These are phyloP conservation scores for Penicillium bialowiezense DNA, from an alignment of 495 filamentous ascomycete species.

Conservation along the genomic window DNA sequence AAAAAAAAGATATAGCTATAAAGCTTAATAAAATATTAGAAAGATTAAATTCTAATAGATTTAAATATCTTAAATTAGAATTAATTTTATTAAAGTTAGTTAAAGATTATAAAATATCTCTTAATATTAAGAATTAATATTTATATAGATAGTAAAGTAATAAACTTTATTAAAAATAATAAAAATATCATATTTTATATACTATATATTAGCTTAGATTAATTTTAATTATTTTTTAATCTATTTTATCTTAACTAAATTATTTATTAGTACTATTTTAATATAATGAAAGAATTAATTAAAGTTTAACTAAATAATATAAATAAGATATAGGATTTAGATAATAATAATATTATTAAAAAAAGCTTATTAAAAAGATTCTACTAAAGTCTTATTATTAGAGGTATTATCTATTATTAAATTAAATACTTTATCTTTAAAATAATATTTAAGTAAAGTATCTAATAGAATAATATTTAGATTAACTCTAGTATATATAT, in stretches of 20 bases:
- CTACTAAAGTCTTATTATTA: background rate
- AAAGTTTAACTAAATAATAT: background rate
- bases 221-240: background rate
- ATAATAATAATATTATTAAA: background rate
- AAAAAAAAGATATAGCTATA: background rate
- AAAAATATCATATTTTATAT: background rate
- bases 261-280: background rate
- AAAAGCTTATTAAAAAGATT: background rate
- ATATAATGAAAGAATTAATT: background rate
- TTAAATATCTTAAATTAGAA: background rate
- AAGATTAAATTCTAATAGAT: conserved; percentile 3
- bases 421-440: background rate
- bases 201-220: background rate
- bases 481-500: background rate
- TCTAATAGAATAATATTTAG: background rate
- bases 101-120: too few species aligned
- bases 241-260: background rate
- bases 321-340: background rate
- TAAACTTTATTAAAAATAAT: conserved; percentile 1
- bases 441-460: background rate
- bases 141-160: conserved; percentile 3
- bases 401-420: background rate
- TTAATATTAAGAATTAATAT: background rate
- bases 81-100: background rate
- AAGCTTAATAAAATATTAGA: background rate